Percentiles rank a stretch among this genome's conserved stretches.
These are phyloP conservation scores for Eragrostis curvula DNA, from an alignment of 176 grass and related monocot species.

Conservation along the genomic window DNA sequence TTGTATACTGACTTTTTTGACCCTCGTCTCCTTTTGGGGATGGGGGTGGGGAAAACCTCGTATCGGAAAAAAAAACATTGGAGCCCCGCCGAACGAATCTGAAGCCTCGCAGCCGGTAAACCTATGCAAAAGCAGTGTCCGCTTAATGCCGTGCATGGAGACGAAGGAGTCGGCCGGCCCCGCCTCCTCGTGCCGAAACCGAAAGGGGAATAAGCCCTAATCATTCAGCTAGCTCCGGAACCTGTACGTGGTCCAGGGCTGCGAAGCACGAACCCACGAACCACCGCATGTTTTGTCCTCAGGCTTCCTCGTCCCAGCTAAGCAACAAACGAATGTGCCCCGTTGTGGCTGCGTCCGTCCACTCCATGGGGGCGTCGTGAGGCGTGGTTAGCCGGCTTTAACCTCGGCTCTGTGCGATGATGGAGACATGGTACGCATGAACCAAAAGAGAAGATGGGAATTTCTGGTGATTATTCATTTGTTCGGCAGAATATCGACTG, in stretches of 20 bases:
- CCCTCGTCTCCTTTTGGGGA: too few relatives aligned
- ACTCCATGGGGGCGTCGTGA: background rate
- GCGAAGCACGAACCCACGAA: conserved; percentile 3
- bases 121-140: background rate
- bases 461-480: background rate
- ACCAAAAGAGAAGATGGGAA: background rate
- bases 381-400: background rate
- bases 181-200: background rate
- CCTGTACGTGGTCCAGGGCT: background rate
- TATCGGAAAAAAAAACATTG: background rate
- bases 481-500: background rate
- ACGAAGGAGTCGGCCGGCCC: background rate
- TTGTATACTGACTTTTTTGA: too few relatives aligned
- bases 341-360: background rate
- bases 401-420: background rate
- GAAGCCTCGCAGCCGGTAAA: background rate
- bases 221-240: background rate
- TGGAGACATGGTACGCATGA: background rate
- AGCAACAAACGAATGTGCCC: background rate
- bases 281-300: background rate
- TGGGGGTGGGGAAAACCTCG: too few relatives aligned
- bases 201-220: background rate
- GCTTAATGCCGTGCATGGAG: background rate
- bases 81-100: background rate
- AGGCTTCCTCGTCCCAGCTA: background rate